A percentile compares a stretch with the other conserved stretches of the same genome.
Conservation (phyloP, 192 early-diverging fungal species). For the Coemansia sp. region DNA sequence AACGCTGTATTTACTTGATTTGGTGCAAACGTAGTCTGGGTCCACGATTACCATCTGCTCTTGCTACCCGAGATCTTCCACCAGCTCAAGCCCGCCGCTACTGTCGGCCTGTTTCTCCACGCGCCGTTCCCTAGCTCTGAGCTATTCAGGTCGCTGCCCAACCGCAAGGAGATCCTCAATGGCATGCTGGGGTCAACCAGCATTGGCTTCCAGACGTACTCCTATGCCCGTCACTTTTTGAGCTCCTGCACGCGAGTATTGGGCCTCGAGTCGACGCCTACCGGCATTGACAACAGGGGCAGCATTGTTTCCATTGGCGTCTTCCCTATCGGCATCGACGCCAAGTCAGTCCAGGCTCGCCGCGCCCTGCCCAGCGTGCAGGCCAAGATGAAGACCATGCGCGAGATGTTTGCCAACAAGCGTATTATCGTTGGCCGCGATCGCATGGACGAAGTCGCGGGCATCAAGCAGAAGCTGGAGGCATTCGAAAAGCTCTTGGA, state of each 20-base stretch:
- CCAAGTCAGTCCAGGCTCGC: slow-evolving; percentile 63
- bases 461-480: slow-evolving; percentile 91
- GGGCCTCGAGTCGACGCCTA: slow-evolving; percentile 87
- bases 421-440: slow-evolving; percentile 96
- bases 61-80: slow-evolving; percentile 85
- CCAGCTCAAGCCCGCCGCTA: slow-evolving; percentile 69
- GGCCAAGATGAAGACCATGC: slow-evolving; percentile 76
- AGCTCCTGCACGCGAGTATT: slow-evolving; percentile 91
- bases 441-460: slow-evolving; percentile 91
- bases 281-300: slow-evolving; percentile 80
- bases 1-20: neutral
- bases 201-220: slow-evolving; percentile 97
- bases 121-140: slow-evolving; percentile 96
- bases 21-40: slow-evolving; percentile 56
- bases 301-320: slow-evolving; percentile 77
- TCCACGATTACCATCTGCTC: slow-evolving; percentile 97
- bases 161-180: slow-evolving; percentile 76
- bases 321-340: slow-evolving; percentile 98
- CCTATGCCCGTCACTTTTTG: slow-evolving; percentile 91
- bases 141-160: slow-evolving; percentile 84
- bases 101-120: slow-evolving; percentile 92
- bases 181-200: slow-evolving; percentile 92
- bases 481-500: slow-evolving; percentile 92
- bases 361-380: slow-evolving; percentile 65
- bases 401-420: slow-evolving; percentile 83